phyloP scores from a whole-genome alignment of 805 yeast genomes.

The Saccharomycopsis lassenensis region DNA sequence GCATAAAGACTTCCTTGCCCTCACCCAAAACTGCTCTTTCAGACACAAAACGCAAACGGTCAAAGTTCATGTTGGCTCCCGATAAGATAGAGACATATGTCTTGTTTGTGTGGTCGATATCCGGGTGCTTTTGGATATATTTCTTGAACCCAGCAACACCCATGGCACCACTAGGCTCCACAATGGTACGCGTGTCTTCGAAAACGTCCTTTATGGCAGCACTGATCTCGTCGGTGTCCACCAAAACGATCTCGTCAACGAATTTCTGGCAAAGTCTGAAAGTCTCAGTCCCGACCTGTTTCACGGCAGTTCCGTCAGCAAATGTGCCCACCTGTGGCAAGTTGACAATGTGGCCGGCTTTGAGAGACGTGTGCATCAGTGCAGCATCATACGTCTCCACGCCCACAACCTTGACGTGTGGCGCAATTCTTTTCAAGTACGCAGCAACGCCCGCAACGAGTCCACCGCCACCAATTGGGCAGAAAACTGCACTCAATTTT shows the following conservation, averaged over 20 bases:
- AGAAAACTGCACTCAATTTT: slow-evolving; percentile 75
- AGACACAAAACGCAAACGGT: slow-evolving; percentile 86
- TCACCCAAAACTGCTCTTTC: slow-evolving; percentile 99
- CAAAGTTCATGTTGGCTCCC: slow-evolving; percentile 98
- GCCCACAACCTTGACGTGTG: slow-evolving; percentile 92
- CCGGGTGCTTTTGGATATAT: slow-evolving; percentile 59
- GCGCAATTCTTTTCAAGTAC: slow-evolving; percentile 88
- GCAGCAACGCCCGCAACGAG: slow-evolving; percentile 83
- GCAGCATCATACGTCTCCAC: slow-evolving; percentile 96
- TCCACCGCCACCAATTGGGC: slow-evolving; percentile 98
- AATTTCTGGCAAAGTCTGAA: slow-evolving; percentile 66
- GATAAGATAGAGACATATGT: slow-evolving; percentile 79
- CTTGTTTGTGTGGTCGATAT: slow-evolving; percentile 54
- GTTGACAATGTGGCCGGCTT: slow-evolving; percentile 40
- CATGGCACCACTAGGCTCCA: slow-evolving; percentile 96
- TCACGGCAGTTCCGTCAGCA: slow-evolving; percentile 98
- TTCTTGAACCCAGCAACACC: slow-evolving; percentile 90
- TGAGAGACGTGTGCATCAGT: slow-evolving; percentile 69
- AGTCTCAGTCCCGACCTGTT: slow-evolving; percentile 80
- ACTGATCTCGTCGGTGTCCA: slow-evolving; percentile 85
- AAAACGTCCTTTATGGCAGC: slow-evolving; percentile 96
- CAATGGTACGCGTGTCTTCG: slow-evolving; percentile 87
- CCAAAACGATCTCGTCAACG: slow-evolving; percentile 84
- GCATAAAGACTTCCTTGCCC: slow-evolving; percentile 89
- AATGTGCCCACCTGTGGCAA: slow-evolving; percentile 81